Percentiles rank a stretch among this genome's conserved stretches.
These are phyloP conservation scores for Cercospora nicotianae DNA, from an alignment of 2,329 filamentous ascomycete genomes.

Conservation along the genomic window DNA sequence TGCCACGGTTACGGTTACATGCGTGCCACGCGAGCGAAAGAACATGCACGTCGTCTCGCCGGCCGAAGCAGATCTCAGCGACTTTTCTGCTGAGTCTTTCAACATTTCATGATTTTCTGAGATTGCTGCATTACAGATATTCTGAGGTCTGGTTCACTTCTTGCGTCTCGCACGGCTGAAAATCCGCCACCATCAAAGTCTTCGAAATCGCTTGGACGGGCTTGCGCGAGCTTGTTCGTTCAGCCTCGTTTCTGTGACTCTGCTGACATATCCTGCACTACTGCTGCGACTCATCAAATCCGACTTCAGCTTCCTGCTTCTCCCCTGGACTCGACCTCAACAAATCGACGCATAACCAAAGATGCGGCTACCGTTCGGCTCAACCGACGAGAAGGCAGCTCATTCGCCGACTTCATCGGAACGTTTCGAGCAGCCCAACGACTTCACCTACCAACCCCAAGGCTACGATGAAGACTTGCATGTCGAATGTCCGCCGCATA, in stretches of 20 bases:
- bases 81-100: background rate
- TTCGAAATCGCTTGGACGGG: background rate
- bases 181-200: background rate
- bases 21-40: background rate
- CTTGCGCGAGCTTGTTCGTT: background rate
- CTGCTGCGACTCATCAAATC: background rate
- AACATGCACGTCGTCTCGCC: background rate
- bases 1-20: background rate
- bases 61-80: background rate
- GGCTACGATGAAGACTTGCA: conserved; percentile 39
- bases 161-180: background rate
- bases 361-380: conserved; percentile 15
- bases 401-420: conserved; percentile 13
- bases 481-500: conserved; percentile 48
- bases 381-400: conserved; percentile 4
- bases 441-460: conserved; percentile 4
- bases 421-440: conserved; percentile 7
- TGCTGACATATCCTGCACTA: background rate
- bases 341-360: background rate
- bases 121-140: background rate
- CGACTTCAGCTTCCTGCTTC: background rate
- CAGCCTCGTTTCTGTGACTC: background rate
- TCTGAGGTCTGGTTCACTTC: background rate
- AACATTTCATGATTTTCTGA: background rate
- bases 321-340: background rate